These are phyloP conservation scores for Melampsora americana DNA, from an alignment of 1,284 basidiomycete genomes.

Conservation along the genomic window DNA sequence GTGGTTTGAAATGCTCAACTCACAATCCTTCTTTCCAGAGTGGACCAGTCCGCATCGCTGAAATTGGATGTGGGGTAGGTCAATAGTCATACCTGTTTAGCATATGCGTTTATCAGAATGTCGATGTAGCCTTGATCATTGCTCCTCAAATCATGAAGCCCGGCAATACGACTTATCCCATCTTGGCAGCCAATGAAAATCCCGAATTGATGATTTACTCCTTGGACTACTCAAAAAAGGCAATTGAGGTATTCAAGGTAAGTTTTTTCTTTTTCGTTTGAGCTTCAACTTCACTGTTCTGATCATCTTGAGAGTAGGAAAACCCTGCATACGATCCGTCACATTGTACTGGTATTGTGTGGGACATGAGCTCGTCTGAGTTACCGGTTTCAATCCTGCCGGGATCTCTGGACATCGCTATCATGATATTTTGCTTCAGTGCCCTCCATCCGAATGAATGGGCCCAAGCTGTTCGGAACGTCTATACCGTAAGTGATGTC, in stretches of 20 bases:
- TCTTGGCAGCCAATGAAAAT: conserved; percentile 78
- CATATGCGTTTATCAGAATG: background rate
- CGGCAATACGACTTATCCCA: conserved; percentile 89
- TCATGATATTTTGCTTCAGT: conserved; percentile 92
- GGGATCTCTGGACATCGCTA: conserved; percentile 74
- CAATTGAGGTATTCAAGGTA: conserved; percentile 85
- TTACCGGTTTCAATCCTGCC: conserved; percentile 65
- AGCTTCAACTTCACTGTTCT: conserved; percentile 15
- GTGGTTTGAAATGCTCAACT: background rate
- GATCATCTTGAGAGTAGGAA: conserved; percentile 54
- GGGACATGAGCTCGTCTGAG: conserved; percentile 74
- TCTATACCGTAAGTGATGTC: conserved; percentile 63
- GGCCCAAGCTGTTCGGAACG: conserved; percentile 76
- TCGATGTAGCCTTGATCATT: background rate
- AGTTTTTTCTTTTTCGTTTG: conserved; percentile 33
- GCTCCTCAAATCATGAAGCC: conserved; percentile 55
- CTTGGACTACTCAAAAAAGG: conserved; percentile 86
- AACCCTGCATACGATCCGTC: conserved; percentile 70
- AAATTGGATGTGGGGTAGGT: conserved; percentile 73
- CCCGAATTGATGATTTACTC: conserved; percentile 70
- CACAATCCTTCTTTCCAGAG: conserved; percentile 60
- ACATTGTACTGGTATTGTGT: conserved; percentile 74
- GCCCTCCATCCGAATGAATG: conserved; percentile 93
- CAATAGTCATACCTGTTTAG: background rate
- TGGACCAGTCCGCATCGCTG: conserved; percentile 70